Evolutionary conservation across 2,329 filamentous ascomycete species (phyloP).

Genomic region (Colletotrichum caudatum): DNA sequence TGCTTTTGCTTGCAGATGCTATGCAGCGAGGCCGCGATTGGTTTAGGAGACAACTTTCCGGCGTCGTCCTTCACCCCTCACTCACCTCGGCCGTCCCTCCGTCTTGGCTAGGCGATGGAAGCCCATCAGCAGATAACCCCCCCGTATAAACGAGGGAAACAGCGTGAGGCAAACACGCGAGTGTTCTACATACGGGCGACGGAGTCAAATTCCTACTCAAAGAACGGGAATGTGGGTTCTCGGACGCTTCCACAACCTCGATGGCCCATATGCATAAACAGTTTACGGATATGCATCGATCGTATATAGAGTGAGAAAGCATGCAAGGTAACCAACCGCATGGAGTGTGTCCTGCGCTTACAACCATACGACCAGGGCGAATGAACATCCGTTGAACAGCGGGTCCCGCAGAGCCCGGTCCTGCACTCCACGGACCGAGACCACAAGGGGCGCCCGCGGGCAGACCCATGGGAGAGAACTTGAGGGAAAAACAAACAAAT

Average conservation of each 20-base stretch:
- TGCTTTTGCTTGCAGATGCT: constrained; percentile 8
- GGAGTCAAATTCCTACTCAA: constrained; percentile 1
- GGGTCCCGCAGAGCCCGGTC: constrained; percentile 3
- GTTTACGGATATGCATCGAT: background rate
- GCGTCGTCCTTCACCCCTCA: background rate
- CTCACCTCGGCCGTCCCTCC: background rate
- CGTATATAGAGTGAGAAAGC: background rate
- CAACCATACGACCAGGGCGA: background rate
- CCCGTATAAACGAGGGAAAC: constrained; percentile 15
- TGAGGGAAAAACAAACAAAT: constrained; percentile 9
- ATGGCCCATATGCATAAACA: background rate
- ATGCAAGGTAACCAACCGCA: too few relatives aligned
- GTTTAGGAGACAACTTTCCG: constrained; percentile 21
- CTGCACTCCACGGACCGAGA: background rate
- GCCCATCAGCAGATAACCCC: constrained; percentile 14
- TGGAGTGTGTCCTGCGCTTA: background rate
- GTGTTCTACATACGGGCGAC: background rate
- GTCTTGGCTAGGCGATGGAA: background rate
- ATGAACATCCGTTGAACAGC: background rate
- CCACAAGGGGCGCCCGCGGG: background rate
- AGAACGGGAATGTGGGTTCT: constrained; percentile 8
- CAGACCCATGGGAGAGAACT: background rate
- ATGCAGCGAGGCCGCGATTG: constrained; percentile 22
- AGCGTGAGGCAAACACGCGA: constrained; percentile 17
- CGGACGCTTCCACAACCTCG: background rate